Evolutionary conservation across 208 protist species (phyloP), one percentile per base, ranked within the genome.

Genomic region (Crithidia thermophila): DNA sequence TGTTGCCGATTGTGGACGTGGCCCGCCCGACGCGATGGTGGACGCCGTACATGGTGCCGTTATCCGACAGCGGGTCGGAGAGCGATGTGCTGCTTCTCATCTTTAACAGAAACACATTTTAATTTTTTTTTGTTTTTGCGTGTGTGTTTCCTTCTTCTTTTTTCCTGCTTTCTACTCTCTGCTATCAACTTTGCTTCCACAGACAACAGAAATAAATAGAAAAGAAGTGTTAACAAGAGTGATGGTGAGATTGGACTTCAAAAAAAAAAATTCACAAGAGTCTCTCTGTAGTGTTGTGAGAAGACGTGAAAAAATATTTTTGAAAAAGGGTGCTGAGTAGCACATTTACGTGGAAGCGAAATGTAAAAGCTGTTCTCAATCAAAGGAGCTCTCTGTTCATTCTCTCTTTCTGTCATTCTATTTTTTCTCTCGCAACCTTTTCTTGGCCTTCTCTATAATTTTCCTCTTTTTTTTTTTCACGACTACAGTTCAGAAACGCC

Each of bases 11-110:
- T n/a, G 30, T 21, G 5, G 31, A 34, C 18, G 40, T 39, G 6
- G 56, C 28, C 13, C 1, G n/a, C 13, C 28, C 14, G 0, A 45
- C 40, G 11, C 56, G n/a, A 8, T 62, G 56, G 58, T 64, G 58
- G 58, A 42, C 21, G 31, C 58, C 58, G 11, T 64, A 64, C 43
- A 14, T 43, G 2, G 31, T 64, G 20, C 58, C 58, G 1, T 43
- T 28, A 14, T 43, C 58, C 11, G 8, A 28, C 0, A 28, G 6
- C 30, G 25, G 42, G 9, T 21, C 3, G 4, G 45, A 53, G 10
- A 28, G 21, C 43, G 4, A 53, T n/a, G 45, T 43, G 30, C 43
- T 64, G 0, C 42, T 64, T 10, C 21, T 64, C 28, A 21, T 64
- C 28, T 51, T 53, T 13, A 9, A 53, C n/a, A n/a, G n/a, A n/a